A percentile compares a stretch with the other conserved stretches of the same genome.
Evolutionary conservation across 208 protist species (phyloP).

Genomic region (Entamoeba histolytica): DNA sequence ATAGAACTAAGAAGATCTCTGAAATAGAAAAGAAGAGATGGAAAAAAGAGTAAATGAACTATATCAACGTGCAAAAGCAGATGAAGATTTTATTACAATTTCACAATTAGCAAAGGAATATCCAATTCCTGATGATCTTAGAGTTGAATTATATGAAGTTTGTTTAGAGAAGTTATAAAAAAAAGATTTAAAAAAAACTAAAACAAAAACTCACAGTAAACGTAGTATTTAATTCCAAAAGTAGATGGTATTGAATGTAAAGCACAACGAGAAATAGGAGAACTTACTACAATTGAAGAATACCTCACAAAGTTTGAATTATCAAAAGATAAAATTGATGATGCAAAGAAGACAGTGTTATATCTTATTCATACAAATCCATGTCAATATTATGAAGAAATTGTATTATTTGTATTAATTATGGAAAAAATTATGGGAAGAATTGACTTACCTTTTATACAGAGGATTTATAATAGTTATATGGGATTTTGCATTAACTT

Average conservation of each 20-base stretch:
- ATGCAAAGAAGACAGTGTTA: background rate
- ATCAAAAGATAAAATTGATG: background rate
- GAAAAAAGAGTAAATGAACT: background rate
- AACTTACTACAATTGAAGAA: background rate
- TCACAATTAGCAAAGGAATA: background rate
- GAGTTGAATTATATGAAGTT: background rate
- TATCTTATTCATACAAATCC: background rate
- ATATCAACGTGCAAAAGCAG: background rate
- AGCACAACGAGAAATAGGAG: background rate
- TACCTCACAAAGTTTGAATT: background rate
- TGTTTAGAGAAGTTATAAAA: no score
- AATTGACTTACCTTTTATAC: background rate
- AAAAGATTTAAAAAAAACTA: no score
- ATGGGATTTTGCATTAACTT: background rate
- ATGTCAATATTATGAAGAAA: background rate
- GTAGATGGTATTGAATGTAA: background rate
- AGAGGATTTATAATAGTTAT: background rate
- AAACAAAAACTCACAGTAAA: no score
- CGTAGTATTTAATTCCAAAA: background rate
- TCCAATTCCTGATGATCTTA: background rate
- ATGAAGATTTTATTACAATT: background rate
- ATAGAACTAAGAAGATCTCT: no score
- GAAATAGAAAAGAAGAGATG: no score
- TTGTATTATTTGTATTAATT: background rate
- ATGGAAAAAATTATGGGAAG: background rate